Percentiles rank a stretch among this genome's conserved stretches.
Conservation (phyloP, 768 basidiomycete genomes). For the Tremella mesenterica region DNA sequence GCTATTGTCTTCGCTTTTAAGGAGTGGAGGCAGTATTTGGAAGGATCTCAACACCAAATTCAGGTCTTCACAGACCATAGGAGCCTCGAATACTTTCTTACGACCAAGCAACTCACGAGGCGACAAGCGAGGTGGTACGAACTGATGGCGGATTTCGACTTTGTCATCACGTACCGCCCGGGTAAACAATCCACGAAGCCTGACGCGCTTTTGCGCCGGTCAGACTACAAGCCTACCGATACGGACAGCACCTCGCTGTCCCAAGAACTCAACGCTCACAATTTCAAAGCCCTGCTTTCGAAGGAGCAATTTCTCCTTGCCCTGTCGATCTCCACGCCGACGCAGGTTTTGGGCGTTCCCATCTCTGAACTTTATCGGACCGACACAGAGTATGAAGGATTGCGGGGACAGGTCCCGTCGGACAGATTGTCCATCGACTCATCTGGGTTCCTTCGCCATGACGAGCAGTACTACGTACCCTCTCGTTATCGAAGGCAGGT, state of each 20-base stretch:
- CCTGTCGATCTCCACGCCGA: not conserved
- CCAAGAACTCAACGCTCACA: not conserved
- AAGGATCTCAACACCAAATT: not conserved
- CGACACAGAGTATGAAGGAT: not conserved
- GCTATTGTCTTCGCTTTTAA: conserved; percentile 12
- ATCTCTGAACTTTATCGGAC: not conserved
- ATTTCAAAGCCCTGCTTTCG: not conserved
- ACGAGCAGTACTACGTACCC: not conserved
- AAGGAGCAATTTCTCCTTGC: not conserved
- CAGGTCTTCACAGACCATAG: conserved; percentile 5
- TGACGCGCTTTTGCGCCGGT: conserved; percentile 7
- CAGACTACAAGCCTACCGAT: not conserved
- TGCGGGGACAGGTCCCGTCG: not conserved
- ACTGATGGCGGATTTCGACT: not conserved
- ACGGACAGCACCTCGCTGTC: not conserved
- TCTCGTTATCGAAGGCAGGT: not conserved
- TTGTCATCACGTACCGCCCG: conserved; percentile 7
- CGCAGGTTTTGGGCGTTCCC: not conserved
- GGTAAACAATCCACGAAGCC: not conserved
- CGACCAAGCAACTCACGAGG: conserved; percentile 44
- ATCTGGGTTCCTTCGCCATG: not conserved
- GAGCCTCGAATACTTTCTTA: conserved; percentile 4
- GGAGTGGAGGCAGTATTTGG: conserved; percentile 3
- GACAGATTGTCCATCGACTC: not conserved
- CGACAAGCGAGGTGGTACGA: conserved; percentile 8